phyloP scores from a whole-genome alignment of 2,329 filamentous ascomycete genomes.

The Fonsecaea pugnacius region DNA sequence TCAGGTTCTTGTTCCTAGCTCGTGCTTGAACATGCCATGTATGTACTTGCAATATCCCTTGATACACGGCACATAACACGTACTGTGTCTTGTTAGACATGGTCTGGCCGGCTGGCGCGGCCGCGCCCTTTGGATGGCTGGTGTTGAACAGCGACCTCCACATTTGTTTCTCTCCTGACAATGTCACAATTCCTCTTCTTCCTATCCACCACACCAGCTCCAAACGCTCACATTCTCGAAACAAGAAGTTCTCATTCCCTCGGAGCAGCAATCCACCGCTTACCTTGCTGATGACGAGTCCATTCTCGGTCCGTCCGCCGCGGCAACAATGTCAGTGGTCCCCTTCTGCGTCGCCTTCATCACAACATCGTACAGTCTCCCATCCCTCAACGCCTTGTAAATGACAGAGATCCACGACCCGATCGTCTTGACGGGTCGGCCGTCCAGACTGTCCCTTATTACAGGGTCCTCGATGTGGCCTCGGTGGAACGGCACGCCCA shows the following conservation, averaged over 20 bases:
- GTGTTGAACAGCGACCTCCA: background rate
- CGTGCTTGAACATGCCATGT: no score
- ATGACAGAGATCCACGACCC: slow-evolving; percentile 39
- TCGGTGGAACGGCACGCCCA: slow-evolving; percentile 43
- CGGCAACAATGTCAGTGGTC: background rate
- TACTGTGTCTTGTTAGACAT: no score
- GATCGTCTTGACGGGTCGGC: slow-evolving; percentile 35
- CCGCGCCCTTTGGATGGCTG: no score
- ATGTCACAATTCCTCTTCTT: background rate
- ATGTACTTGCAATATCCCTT: no score
- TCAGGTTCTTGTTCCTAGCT: no score
- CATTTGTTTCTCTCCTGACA: background rate
- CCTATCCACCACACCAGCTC: background rate
- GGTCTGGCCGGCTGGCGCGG: no score
- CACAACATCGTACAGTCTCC: slow-evolving; percentile 11
- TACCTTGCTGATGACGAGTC: background rate
- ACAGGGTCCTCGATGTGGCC: slow-evolving; percentile 42
- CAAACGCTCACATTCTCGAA: background rate
- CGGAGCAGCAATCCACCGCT: background rate
- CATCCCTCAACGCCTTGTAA: slow-evolving; percentile 36
- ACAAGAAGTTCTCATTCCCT: background rate
- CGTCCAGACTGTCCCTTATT: background rate
- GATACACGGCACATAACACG: no score
- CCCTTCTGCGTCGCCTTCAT: slow-evolving; percentile 2
- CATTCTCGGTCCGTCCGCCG: background rate